Percentiles rank a stretch among this genome's conserved stretches.
phyloP scores from a whole-genome alignment of 352 stramenopile species.

The Phytophthora europaea region DNA sequence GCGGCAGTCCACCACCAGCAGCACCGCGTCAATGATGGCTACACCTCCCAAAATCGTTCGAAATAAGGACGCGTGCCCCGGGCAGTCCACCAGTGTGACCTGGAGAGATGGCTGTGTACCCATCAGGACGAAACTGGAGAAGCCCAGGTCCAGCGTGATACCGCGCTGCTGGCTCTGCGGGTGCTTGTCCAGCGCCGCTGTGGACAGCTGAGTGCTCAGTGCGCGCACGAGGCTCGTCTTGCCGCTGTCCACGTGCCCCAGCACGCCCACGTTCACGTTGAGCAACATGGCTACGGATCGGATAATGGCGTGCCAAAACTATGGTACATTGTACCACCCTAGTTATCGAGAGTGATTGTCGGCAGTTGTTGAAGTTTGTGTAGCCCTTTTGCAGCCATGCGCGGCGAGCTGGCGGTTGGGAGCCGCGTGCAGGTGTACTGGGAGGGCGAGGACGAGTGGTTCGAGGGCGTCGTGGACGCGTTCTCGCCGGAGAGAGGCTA shows the following conservation, averaged over 20 bases:
- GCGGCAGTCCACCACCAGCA: constrained; percentile 97
- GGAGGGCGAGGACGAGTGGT: constrained; percentile 76
- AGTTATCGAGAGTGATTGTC: background rate
- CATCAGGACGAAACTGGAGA: constrained; percentile 95
- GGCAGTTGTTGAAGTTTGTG: constrained; percentile 25
- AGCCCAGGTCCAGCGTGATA: constrained; percentile 99
- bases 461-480: constrained; percentile 58
- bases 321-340: background rate
- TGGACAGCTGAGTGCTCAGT: constrained; percentile 97
- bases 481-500: constrained; percentile 51
- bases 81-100: constrained; percentile 96
- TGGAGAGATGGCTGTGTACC: constrained; percentile 68
- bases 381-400: constrained; percentile 22
- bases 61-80: constrained; percentile 98
- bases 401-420: constrained; percentile 41
- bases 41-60: constrained; percentile 99
- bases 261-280: constrained; percentile 99
- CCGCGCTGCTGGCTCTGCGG: constrained; percentile 96
- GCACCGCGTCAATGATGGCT: constrained; percentile 99
- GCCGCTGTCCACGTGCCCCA: constrained; percentile 98
- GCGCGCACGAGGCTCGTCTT: constrained; percentile 98
- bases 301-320: background rate
- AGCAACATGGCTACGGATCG: background rate
- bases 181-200: constrained; percentile 98
- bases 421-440: constrained; percentile 74